Evolutionary conservation across 331 rosid species (phyloP), one percentile per base, ranked within the genome.

Genomic region (Phaseolus coccineus): DNA sequence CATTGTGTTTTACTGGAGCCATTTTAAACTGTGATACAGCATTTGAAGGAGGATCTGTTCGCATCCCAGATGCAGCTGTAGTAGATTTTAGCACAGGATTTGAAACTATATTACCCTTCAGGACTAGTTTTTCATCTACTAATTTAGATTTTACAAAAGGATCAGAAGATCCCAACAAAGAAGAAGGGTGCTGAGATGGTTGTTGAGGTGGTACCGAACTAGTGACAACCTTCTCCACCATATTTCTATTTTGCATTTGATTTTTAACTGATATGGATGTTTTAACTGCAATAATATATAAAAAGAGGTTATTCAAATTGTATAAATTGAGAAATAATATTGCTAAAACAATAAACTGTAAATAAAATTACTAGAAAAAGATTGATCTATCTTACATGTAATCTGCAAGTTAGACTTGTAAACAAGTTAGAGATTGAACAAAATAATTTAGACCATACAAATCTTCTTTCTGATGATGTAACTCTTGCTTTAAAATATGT

Each of bases 31-130:
- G 81, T 57, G 92, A 90, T 42, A 75, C 85, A 77, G 86, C 82
- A 76, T 89, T 91, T 12, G 90, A 83, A 8, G 85, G 84, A 25
- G 91, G 85, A 81, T 85, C 94, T 55, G 89, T 86, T 46, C 88
- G 92, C 31, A 94, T 92, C 42, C 92, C 95, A 75, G 88, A 89
- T 64, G 93, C 92, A 61, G 93, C 88, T 0, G 92, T 86, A 50
- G 88, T 56, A 55, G 89, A 91, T 84, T 91, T 87, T 50, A 88
- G 75, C 40, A 62, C 80, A 77, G 85, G 76, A 72, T 86, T 87
- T 22, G 79, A 50, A 77, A 53, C 69, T 28, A 80, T 28, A 63
- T 69, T 80, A 66, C 88, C 55, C 86, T 87, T 91, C 11, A 82
- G 13, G n/a, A 82, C 15, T 33, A 89, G 58, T 50, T 87, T 91